These are phyloP conservation scores for Leccinum ochraceum DNA, from an alignment of 768 basidiomycete species.

Conservation along the genomic window DNA sequence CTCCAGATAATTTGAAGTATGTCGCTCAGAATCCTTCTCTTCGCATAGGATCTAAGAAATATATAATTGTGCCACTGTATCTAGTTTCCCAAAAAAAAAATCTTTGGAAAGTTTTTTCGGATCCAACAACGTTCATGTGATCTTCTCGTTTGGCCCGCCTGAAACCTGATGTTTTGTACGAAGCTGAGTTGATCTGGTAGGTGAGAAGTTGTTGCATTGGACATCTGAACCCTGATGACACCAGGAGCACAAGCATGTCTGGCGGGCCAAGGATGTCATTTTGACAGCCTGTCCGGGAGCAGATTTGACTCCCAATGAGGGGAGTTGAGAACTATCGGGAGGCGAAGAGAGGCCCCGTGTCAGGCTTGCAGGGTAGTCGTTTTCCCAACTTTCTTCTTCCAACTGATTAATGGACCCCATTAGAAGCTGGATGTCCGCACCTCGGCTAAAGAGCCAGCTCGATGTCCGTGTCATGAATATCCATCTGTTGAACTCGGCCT, in stretches of 20 bases:
- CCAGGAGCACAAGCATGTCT: constrained; percentile 18
- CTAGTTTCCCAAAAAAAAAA: constrained; percentile 1
- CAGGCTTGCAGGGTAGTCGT: too few species aligned
- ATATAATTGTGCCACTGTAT: neutral
- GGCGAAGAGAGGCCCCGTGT: too few species aligned
- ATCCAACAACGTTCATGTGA: too few species aligned
- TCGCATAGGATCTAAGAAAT: neutral
- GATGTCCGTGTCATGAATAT: too few species aligned
- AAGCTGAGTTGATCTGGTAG: constrained; percentile 8
- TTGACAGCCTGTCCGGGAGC: neutral
- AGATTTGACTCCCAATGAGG: neutral
- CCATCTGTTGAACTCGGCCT: too few species aligned
- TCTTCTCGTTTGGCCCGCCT: neutral
- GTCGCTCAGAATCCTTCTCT: neutral
- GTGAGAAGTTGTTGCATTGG: constrained; percentile 5
- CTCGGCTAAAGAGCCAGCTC: too few species aligned
- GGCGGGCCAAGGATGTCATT: neutral
- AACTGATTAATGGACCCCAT: too few species aligned
- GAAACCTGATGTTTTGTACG: constrained; percentile 10
- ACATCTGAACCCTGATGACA: neutral
- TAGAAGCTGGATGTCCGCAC: too few species aligned
- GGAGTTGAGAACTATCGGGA: neutral
- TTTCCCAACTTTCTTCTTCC: too few species aligned
- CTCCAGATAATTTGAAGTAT: neutral
- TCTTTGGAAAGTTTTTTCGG: too few species aligned